Conservation (phyloP, 2,329 filamentous ascomycete species). For the Fusarium sp. region DNA sequence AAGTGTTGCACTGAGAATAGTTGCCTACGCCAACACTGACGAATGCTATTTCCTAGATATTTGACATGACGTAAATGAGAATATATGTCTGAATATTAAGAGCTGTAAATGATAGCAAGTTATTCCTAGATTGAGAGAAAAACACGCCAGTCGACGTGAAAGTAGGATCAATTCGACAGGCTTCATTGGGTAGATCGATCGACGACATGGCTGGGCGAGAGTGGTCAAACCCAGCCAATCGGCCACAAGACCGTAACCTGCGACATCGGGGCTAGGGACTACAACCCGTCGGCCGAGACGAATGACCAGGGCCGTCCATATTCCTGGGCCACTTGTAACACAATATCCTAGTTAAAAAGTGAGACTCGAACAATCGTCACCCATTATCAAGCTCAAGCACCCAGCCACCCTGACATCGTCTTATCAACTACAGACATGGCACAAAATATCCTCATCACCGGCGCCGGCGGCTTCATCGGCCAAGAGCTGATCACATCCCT, state of each 20-base stretch:
- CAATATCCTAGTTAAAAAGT: neutral
- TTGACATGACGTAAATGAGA: too few species aligned
- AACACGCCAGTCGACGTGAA: neutral
- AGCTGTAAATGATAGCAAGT: neutral
- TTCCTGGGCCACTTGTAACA: neutral
- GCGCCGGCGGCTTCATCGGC: constrained; percentile 70
- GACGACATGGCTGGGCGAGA: neutral
- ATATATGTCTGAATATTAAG: neutral
- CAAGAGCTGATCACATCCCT: constrained; percentile 67
- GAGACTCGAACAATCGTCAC: neutral
- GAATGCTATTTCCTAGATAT: too few species aligned
- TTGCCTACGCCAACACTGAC: too few species aligned
- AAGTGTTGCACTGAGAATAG: too few species aligned
- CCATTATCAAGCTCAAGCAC: neutral
- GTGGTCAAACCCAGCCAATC: neutral
- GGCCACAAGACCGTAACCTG: neutral
- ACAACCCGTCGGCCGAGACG: neutral
- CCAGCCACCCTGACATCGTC: neutral
- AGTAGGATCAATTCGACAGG: neutral
- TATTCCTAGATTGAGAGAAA: neutral
- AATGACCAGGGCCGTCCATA: neutral
- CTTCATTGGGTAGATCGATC: neutral
- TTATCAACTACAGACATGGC: neutral
- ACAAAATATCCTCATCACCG: constrained; percentile 66
- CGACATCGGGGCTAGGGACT: neutral